Evolutionary conservation across 2,329 filamentous ascomycete species (phyloP), one percentile per base, ranked within the genome.

Genomic region (Neofusicoccum cordaticola): DNA sequence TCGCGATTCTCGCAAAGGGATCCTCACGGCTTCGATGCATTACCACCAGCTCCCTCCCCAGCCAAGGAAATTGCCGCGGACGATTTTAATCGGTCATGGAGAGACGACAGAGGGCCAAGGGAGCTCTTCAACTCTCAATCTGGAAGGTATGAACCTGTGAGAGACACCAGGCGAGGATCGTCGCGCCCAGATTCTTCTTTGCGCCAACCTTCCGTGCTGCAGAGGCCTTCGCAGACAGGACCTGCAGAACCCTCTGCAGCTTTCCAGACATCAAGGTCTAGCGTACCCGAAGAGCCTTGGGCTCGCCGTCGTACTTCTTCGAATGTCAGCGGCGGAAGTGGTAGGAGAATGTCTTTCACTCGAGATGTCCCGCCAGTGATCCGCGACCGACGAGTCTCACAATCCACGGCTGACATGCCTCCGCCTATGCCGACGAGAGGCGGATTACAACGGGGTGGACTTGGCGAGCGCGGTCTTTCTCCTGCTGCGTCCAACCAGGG

Each of bases 41-140:
- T 82, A 68, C 80, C 81, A 17, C 82, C 82, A 58, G 83, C 82
- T 17, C 82, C 82, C 19, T 71, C 75, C 13, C 81, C 82, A 27
- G 84, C 90, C 0, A 92, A 92, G 72, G 93, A 98, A 74, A 96
- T 97, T 68, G 92, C 93, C 5, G 91, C 93, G 0, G 95, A 98
- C 75, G 94, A 97, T 69, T 98, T 97, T 73, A 96, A 90, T 74
- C 86, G 95, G 67, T 87, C 89, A 39, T 96, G 91, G 89, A 86
- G 90, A 71, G 92, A 97, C 67, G 85, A 88, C 4, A 82, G 85
- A 64, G 82, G 84, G 11, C 88, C 86, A 67, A 84, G 91, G 64
- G 93, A 98, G 75, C 82, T 98, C 0, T 98, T 88, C 80, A 97
- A 98, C 75, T 96, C 94, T n/a, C 90, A 96, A 63, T 97, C 92